Evolutionary conservation across 164 flowering plant genomes (phyloP).

Genomic region (Umbilicus rupestris): DNA sequence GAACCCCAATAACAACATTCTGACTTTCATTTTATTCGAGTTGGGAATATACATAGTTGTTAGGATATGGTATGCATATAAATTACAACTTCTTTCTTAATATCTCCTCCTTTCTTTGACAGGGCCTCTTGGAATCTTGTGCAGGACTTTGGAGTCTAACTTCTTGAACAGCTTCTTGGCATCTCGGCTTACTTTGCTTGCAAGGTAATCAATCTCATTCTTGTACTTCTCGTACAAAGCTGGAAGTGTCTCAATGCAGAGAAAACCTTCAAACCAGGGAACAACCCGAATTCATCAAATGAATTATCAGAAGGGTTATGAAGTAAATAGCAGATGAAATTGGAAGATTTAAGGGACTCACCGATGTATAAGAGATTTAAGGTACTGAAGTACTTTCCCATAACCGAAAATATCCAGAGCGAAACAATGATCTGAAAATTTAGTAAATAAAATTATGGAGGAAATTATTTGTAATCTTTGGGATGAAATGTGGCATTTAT

Average conservation of each 20-base stretch:
- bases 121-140: slow-evolving; percentile 47
- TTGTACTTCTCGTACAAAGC: slow-evolving; percentile 34
- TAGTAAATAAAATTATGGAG: neutral
- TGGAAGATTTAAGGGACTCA: slow-evolving; percentile 20
- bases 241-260: slow-evolving; percentile 29
- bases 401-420: slow-evolving; percentile 34
- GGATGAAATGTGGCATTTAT: neutral
- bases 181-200: slow-evolving; percentile 25
- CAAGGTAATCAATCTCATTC: slow-evolving; percentile 28
- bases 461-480: neutral
- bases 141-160: slow-evolving; percentile 27
- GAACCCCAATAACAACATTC: neutral
- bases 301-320: neutral
- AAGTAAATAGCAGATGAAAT: neutral
- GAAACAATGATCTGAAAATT: slow-evolving; percentile 18
- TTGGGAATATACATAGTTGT: neutral
- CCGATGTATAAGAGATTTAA: slow-evolving; percentile 31
- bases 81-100: neutral
- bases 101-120: slow-evolving; percentile 25
- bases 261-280: slow-evolving; percentile 19
- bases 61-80: neutral
- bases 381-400: slow-evolving; percentile 34
- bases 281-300: neutral
- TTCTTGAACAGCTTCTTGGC: slow-evolving; percentile 25
- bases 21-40: neutral